Evolutionary conservation across 2,329 filamentous ascomycete species (phyloP), one percentile per base, ranked within the genome.

Genomic region (Xylariaceae sp.): DNA sequence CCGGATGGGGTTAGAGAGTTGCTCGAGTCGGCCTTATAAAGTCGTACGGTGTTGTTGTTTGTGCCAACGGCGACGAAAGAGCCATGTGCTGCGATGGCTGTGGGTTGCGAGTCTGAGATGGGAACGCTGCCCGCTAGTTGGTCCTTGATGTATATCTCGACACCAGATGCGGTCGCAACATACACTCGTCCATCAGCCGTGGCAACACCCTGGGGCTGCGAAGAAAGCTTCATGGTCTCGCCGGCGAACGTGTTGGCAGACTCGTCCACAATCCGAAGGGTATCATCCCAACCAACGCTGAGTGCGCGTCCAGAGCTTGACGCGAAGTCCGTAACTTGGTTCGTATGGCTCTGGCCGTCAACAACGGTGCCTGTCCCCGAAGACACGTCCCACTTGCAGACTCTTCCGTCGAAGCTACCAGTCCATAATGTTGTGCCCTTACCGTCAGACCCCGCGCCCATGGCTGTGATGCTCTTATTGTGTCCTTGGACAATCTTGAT

Each of bases 211-310:
- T 56, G 91, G 2, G 93, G 93, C 59, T 97, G 93, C 15, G 83
- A 84, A 3, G 79, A 73, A 16, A 95, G 76, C 58, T 85, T 83
- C 24, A 75, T 67, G 1, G 79, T 72, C 37, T 75, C 73, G 41
- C 86, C 88, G 4, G 83, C 74, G 62, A 94, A 96, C 0, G 83
- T 87, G 56, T 81, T 84, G 39, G 83, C 79, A 1, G 81, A 75
- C 44, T 85, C 75, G 50, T 95, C 89, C 28, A 94, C 75, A 33
- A 79, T 84, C 48, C 89, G 84, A 28, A 97, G 72, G 1, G 84
- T 89, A 63, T 98, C 93, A 60, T 98, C 93, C 93, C 91, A 98
- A 49, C 84, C 90, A 39, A 91, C 86, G 56, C 84, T 91, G 67
- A 87, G 90, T n/a, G 89, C 79, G 50, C 81, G 76, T 26, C 81